Conservation (phyloP, 1,284 basidiomycete genomes). For the Mycosarcoma mackinlayi region DNA sequence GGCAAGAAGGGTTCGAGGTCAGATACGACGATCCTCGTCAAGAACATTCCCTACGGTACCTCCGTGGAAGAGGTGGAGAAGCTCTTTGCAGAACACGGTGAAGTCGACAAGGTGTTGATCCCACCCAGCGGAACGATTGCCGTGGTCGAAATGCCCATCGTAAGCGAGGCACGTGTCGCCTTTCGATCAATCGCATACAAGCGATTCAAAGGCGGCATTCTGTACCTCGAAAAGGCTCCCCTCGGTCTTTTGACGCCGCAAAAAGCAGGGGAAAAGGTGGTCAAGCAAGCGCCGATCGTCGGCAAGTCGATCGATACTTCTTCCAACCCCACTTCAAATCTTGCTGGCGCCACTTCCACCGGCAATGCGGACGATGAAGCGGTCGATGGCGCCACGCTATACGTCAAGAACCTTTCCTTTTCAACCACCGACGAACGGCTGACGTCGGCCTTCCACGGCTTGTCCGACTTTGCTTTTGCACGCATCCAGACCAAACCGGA, state of each 20-base stretch:
- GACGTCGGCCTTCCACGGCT: conserved; percentile 76
- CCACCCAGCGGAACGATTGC: conserved; percentile 95
- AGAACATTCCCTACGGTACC: conserved; percentile 96
- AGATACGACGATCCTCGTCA: conserved; percentile 87
- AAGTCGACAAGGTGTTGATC: conserved; percentile 80
- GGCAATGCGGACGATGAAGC: conserved; percentile 66
- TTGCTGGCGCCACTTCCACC: not conserved
- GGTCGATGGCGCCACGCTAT: conserved; percentile 83
- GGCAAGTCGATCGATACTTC: conserved; percentile 38
- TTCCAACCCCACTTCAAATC: conserved; percentile 12
- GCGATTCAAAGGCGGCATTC: conserved; percentile 84
- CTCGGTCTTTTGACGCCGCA: conserved; percentile 72
- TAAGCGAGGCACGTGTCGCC: conserved; percentile 69
- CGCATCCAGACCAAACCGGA: conserved; percentile 91
- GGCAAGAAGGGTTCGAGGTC: conserved; percentile 30
- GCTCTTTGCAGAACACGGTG: conserved; percentile 82
- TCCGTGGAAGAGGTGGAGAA: conserved; percentile 78
- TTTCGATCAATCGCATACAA: conserved; percentile 88
- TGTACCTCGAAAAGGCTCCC: conserved; percentile 94
- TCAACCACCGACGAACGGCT: conserved; percentile 84
- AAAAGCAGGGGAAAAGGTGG: conserved; percentile 32
- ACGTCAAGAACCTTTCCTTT: conserved; percentile 94
- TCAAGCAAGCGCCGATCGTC: conserved; percentile 47
- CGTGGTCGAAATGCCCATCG: conserved; percentile 84
- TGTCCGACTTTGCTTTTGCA: conserved; percentile 87